Base-by-base conservation (phyloP, 2,329 filamentous ascomycete species). In the Exophiala dermatitidis region DNA sequence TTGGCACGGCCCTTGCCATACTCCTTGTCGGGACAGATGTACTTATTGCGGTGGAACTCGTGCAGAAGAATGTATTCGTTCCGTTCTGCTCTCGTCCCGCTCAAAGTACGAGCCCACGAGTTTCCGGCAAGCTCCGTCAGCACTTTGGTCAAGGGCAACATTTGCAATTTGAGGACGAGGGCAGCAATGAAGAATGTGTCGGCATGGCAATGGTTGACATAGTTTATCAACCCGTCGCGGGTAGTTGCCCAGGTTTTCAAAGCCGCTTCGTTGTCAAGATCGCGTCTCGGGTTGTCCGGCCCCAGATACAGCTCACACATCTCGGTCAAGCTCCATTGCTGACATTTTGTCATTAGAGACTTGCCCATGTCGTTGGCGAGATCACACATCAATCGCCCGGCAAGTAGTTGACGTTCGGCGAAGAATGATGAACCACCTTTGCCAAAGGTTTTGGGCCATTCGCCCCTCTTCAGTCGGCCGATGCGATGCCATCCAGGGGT, bases 41-140 rank as follows among this genome's bases (percentile, higher is more conserved):
- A 98, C 70, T 96, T 97, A 72, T 93, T 96, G 58, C 86, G 85
- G 68, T 96, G 81, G 67, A 98, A 98, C 66, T 97, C 91, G 64
- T 98, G 93, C 3, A 98, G 80, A 67, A 98, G 67, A 88, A 98
- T 98, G 77, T 95, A 98, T 72, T 98, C 93, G 72, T 98, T 98
- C 34, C 93, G 87, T 74, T 98, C 93, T 5, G 93, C 93, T 67
- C 93, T 85, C 19, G 93, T 98, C 70, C 93, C 93, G 36, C 89
- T 96, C 38, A 98, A 75, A 2, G 93, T 98, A 67, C 93, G 84
- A 50, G 91, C 91, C 93, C 93, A 98, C 1, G 93, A 97, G 70
- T 98, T 98, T 63, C 93, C 93, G 57, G 93, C 93, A 68, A 98
- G 77, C 65, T 97, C 97, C 9, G 93, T 98, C 59, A 98, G 76